Base-by-base conservation (phyloP, 1,284 basidiomycete genomes). In the Porogramme epimiltina region DNA sequence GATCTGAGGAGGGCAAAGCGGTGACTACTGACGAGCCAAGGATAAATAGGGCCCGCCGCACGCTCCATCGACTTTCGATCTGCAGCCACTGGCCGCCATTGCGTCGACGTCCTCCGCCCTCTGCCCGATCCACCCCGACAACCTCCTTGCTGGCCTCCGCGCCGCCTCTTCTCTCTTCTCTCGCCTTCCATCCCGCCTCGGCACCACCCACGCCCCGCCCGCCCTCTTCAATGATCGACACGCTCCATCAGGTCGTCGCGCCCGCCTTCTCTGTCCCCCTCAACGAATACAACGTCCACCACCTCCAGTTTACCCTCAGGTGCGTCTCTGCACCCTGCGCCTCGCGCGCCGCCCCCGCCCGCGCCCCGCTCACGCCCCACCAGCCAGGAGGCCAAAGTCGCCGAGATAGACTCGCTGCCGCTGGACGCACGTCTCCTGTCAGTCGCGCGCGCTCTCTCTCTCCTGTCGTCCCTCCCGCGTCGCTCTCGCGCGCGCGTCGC, bases 211-310 rank as follows among this genome's bases (percentile, higher is more conserved):
- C 56, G 52, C 42, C 52, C 46, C 55, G 56, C 51, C 41, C 38
- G 46, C 48, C 52, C 45, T 49, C 51, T 56, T 64, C 66, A 59
- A 68, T 68, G 68, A 66, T 63, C 59, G 69, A 68, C 62, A 68
- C 69, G 42, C 54, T 66, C 42, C 60, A 66, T 47, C 54, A 59
- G 54, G 69, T 67, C 61, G 67, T 68, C 38, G 51, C 65, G 28
- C 55, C 67, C 52, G 53, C 64, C 25, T 57, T 60, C 56, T 58
- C 67, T 54, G 63, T 67, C 61, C 56, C 78, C 64, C 74, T 84
- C 64, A 80, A 78, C 66, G 72, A 74, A 53, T 84, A 82, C 71
- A 80, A 80, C 79, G 76, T 85, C 58, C 77, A 80, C 42, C 81
- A 84, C 66, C 76, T 84, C 53, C 80, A 85, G 52, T 80, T 77